Conservation (phyloP, 2,329 filamentous ascomycete genomes). For the Fonsecaea erecta region DNA sequence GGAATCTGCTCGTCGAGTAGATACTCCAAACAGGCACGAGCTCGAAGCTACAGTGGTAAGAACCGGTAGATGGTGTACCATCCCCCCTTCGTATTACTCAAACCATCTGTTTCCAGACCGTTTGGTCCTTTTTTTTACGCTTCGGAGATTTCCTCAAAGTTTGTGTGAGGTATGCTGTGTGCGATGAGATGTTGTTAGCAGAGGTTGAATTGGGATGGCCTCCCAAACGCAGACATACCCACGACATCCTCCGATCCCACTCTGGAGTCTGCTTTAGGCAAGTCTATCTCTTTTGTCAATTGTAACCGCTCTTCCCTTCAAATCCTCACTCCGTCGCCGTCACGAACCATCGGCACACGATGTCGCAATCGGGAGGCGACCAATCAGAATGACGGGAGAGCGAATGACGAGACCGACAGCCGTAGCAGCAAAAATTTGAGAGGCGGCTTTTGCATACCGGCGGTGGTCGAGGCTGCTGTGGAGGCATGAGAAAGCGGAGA, state of each 20-base stretch:
- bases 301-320: neutral
- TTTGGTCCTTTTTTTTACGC: neutral
- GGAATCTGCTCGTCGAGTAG: neutral
- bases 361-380: constrained; percentile 32
- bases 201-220: neutral
- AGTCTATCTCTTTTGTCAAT: constrained; percentile 2
- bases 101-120: neutral
- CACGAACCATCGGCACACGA: constrained; percentile 21
- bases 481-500: constrained; percentile 20
- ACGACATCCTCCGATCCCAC: neutral
- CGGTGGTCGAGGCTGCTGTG: constrained; percentile 15
- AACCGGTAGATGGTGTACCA: neutral
- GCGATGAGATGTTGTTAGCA: neutral
- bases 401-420: constrained; percentile 31
- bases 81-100: neutral
- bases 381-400: constrained; percentile 27
- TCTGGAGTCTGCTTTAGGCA: neutral
- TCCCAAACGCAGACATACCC: neutral
- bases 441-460: constrained; percentile 13
- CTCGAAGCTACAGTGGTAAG: neutral
- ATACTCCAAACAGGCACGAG: neutral
- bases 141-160: neutral
- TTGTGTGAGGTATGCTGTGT: neutral
- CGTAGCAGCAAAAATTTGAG: constrained; percentile 29
- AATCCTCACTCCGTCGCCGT: constrained; percentile 7